phyloP scores from a whole-genome alignment of 192 early-diverging fungal genomes.

The Thamnidium elegans region DNA sequence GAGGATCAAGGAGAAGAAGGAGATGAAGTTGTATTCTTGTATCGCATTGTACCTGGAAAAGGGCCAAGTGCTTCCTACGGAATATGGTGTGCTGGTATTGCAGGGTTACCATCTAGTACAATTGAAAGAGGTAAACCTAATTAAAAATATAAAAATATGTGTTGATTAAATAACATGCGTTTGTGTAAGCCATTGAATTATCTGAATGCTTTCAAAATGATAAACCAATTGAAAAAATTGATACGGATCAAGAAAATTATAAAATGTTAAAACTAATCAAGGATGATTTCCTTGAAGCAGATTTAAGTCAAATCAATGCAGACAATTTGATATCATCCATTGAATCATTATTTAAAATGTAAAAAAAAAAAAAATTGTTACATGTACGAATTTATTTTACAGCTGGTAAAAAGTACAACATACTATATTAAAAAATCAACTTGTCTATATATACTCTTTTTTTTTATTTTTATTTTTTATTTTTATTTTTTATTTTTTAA shows the following conservation, averaged over 20 bases:
- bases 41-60: slow-evolving; percentile 48
- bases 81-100: slow-evolving; percentile 44
- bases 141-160: no score
- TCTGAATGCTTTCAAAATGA: background rate
- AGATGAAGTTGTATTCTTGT: slow-evolving; percentile 59
- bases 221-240: background rate
- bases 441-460: no score
- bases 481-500: no score
- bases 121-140: slow-evolving; percentile 45
- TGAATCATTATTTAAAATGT: background rate
- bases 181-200: no score
- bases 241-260: background rate
- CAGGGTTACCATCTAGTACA: slow-evolving; percentile 31
- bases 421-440: no score
- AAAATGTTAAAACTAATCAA: background rate
- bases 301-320: background rate
- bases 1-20: slow-evolving; percentile 6
- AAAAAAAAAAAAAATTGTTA: background rate
- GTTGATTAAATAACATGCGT: no score
- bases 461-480: no score
- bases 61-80: slow-evolving; percentile 42
- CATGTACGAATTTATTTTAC: background rate
- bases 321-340: background rate
- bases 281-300: background rate
- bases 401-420: no score